Evolutionary conservation across 257 asterid genomes (phyloP).

Genomic region (Salvia miltiorrhiza): DNA sequence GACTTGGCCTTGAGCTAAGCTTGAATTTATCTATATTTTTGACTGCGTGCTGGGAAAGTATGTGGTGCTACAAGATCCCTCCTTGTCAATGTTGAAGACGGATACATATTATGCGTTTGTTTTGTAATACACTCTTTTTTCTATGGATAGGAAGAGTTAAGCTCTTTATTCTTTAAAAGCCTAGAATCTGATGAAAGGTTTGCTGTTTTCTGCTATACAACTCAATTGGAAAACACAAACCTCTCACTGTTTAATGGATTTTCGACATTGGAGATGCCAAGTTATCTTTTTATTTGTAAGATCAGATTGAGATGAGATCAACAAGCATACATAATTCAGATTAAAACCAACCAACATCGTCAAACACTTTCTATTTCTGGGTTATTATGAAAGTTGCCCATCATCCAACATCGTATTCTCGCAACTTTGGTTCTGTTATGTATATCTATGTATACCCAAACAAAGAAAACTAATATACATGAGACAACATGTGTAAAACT

Average conservation of each 20-base stretch:
- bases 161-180: neutral
- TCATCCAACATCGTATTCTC: too few relatives aligned
- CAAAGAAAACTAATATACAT: too few relatives aligned
- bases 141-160: neutral
- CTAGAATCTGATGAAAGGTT: neutral
- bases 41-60: neutral
- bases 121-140: neutral
- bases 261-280: neutral
- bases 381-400: too few relatives aligned
- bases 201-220: too few relatives aligned
- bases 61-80: neutral
- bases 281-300: neutral
- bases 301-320: neutral
- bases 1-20: neutral
- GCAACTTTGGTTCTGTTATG: too few relatives aligned
- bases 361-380: too few relatives aligned
- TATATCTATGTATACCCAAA: too few relatives aligned
- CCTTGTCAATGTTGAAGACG: neutral
- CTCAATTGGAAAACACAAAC: neutral
- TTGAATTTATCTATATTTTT: neutral
- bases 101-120: neutral
- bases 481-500: too few relatives aligned
- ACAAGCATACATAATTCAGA: too few relatives aligned
- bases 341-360: too few relatives aligned
- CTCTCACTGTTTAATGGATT: neutral